A percentile compares a stretch with the other conserved stretches of the same genome.
These are phyloP conservation scores for Didymella glomerata DNA, from an alignment of 2,329 filamentous ascomycete genomes.

Conservation along the genomic window DNA sequence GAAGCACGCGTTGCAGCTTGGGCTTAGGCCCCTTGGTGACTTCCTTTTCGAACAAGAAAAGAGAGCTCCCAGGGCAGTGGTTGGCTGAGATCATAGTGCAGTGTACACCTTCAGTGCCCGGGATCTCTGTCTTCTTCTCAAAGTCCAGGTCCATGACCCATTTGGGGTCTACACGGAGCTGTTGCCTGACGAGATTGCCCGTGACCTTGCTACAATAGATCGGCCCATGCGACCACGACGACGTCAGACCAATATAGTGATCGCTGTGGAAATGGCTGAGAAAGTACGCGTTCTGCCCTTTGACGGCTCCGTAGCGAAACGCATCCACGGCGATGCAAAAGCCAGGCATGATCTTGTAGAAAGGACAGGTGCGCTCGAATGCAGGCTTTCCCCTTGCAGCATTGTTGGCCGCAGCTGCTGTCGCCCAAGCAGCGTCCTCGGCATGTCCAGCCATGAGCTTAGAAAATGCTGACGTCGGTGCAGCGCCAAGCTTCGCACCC, in stretches of 20 bases:
- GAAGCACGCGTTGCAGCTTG: conserved; percentile 79
- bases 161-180: conserved; percentile 83
- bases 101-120: conserved; percentile 79
- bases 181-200: conserved; percentile 84
- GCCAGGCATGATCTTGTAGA: conserved; percentile 97
- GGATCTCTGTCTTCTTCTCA: conserved; percentile 79
- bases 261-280: conserved; percentile 98
- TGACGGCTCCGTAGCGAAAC: conserved; percentile 91
- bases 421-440: conserved; percentile 89
- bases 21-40: conserved; percentile 67
- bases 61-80: conserved; percentile 92
- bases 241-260: conserved; percentile 91
- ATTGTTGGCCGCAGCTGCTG: conserved; percentile 80
- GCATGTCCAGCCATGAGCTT: conserved; percentile 92
- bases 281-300: conserved; percentile 94
- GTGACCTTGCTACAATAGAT: conserved; percentile 97
- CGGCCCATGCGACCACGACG: conserved; percentile 88
- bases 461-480: conserved; percentile 76
- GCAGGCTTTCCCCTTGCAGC: conserved; percentile 84
- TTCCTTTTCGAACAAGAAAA: conserved; percentile 90
- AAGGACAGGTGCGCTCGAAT: conserved; percentile 90
- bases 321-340: conserved; percentile 95
- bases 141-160: conserved; percentile 89
- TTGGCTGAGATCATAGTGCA: conserved; percentile 98
- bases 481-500: conserved; percentile 47